Evolutionary conservation across 805 yeast species (phyloP).

Genomic region (Metschnikowia lachancei): DNA sequence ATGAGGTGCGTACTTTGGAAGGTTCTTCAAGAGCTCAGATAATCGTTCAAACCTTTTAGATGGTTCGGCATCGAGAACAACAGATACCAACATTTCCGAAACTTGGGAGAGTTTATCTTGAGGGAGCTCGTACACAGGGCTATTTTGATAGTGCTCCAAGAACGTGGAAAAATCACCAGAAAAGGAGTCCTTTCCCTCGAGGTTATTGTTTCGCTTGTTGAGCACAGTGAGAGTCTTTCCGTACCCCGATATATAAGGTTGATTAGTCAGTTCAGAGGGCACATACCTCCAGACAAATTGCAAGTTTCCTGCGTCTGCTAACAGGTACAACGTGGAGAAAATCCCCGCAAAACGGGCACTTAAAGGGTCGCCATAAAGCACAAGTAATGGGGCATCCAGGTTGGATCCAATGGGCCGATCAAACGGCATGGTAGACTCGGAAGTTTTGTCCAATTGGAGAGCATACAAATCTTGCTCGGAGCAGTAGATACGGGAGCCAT

Average conservation of each 20-base stretch:
- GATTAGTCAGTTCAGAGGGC: slow-evolving; percentile 34
- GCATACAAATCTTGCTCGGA: slow-evolving; percentile 77
- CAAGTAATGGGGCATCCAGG: slow-evolving; percentile 47
- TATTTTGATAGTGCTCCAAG: not conserved
- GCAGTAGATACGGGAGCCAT: slow-evolving; percentile 56
- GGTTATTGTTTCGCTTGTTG: slow-evolving; percentile 2
- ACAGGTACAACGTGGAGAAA: slow-evolving; percentile 55
- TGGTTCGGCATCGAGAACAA: slow-evolving; percentile 6
- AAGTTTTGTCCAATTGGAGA: slow-evolving; percentile 47
- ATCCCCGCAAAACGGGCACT: slow-evolving; percentile 52
- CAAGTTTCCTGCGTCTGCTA: slow-evolving; percentile 62
- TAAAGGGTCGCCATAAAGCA: slow-evolving; percentile 64
- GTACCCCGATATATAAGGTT: slow-evolving; percentile 48
- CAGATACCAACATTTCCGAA: slow-evolving; percentile 11
- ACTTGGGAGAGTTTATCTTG: slow-evolving; percentile 5
- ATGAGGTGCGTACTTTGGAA: slow-evolving; percentile 17
- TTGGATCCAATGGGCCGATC: slow-evolving; percentile 67
- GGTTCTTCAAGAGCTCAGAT: slow-evolving; percentile 7
- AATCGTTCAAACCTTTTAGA: slow-evolving; percentile 2
- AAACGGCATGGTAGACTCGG: slow-evolving; percentile 34
- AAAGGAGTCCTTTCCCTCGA: not conserved
- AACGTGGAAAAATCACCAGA: slow-evolving; percentile 3
- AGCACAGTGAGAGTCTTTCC: slow-evolving; percentile 42
- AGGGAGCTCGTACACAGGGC: slow-evolving; percentile 8
- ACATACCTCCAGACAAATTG: slow-evolving; percentile 75